Conservation (phyloP, 768 basidiomycete species). For the Amanita rubescens region DNA sequence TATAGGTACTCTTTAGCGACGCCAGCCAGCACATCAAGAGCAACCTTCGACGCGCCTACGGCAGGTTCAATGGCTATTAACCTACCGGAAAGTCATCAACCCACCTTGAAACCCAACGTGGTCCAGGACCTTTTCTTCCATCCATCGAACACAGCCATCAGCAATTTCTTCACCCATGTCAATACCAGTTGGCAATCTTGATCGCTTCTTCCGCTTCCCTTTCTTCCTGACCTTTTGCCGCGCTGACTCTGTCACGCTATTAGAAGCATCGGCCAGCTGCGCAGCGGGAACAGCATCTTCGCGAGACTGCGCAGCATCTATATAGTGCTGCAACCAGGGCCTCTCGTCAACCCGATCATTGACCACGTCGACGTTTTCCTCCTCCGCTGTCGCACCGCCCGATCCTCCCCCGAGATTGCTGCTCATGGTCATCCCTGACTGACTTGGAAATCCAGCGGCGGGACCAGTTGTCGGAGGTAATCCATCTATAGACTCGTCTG, state of each 20-base stretch:
- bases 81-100: not conserved
- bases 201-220: conserved; percentile 21
- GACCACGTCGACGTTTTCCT: conserved; percentile 28
- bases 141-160: conserved; percentile 62
- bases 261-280: not conserved
- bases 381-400: conserved; percentile 15
- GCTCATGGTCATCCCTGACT: not conserved
- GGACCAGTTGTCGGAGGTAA: not conserved
- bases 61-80: not conserved
- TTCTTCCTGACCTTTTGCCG: conserved; percentile 9
- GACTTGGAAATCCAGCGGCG: not conserved
- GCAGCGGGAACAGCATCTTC: not conserved
- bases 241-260: not conserved
- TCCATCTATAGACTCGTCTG: not conserved
- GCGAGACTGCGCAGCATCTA: conserved; percentile 9
- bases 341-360: conserved; percentile 51
- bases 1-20: conserved; percentile 75
- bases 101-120: conserved; percentile 90
- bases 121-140: conserved; percentile 71
- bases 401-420: conserved; percentile 11
- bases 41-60: conserved; percentile 63
- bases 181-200: conserved; percentile 22
- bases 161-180: conserved; percentile 59
- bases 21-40: conserved; percentile 70
- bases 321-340: conserved; percentile 37